A percentile compares a stretch with the other conserved stretches of the same genome.
Evolutionary conservation across 352 stramenopile genomes (phyloP).

Genomic region (Albugo laibachii): DNA sequence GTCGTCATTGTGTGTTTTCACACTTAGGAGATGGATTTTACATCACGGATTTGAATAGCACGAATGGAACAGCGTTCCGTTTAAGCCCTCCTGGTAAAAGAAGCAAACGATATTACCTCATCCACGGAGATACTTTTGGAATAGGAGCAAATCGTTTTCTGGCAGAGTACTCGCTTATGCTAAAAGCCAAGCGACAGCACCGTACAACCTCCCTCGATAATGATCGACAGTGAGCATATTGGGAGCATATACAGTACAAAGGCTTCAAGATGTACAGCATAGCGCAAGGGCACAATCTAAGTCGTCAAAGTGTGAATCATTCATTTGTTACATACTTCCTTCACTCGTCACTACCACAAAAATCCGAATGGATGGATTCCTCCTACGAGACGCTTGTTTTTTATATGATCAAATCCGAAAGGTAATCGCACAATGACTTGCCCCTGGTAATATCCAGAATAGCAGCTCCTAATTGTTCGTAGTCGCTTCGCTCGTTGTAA

Average conservation of each 20-base stretch:
- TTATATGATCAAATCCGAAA: constrained; percentile 43
- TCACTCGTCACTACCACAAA: no score
- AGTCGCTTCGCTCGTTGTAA: constrained; percentile 70
- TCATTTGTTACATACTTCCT: no score
- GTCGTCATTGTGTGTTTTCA: constrained; percentile 44
- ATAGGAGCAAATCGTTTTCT: constrained; percentile 71
- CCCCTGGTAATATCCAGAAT: constrained; percentile 58
- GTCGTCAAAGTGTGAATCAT: no score
- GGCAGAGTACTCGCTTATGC: constrained; percentile 56
- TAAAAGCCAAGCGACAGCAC: constrained; percentile 6
- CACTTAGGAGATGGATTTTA: constrained; percentile 65
- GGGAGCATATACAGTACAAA: no score
- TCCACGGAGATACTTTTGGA: constrained; percentile 66
- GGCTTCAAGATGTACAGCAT: no score
- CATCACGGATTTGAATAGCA: constrained; percentile 65
- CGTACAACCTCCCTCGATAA: no score
- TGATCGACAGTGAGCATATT: no score
- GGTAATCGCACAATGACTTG: constrained; percentile 34
- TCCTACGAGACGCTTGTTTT: not conserved
- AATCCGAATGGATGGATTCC: no score
- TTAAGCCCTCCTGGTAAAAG: constrained; percentile 40
- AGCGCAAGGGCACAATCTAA: no score
- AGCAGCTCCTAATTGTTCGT: constrained; percentile 42
- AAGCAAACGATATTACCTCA: constrained; percentile 31
- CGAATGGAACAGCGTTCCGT: constrained; percentile 58